Evolutionary conservation across 2,329 filamentous ascomycete species (phyloP), one percentile per base, ranked within the genome.

Genomic region (Phaeoacremonium minimum): DNA sequence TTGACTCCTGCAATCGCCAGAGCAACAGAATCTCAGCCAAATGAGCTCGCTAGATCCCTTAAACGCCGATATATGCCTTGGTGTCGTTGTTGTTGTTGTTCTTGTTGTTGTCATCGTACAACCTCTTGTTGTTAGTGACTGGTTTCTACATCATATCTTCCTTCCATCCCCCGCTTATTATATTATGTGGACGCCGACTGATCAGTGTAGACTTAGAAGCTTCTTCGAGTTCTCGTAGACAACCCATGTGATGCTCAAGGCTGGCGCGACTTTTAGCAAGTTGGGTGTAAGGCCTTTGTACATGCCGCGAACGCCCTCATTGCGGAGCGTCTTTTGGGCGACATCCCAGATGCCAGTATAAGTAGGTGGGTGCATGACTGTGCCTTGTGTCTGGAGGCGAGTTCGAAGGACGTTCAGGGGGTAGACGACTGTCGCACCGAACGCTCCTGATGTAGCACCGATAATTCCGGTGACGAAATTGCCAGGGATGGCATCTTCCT

Each of bases 231-330:
- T 93, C 65, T 95, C 89, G 56, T 95, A 95, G 42, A 93, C 85
- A 52, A 95, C 80, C 71, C 93, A 95, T 37, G 88, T 90, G 57
- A 98, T 97, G 51, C 89, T 95, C 36, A 98, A 83, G 18, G 93
- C 89, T 3, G 93, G 93, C 8, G 93, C 89, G 22, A 98, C 93
- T 69, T 98, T 98, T 50, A 98, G 72, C 28, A 98, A 69, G 57
- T 97, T 98, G 5, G 93, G 93, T 29, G 91, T 95, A 46, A 97
- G 70, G 2, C 93, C 93, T 63, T 94, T 95, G 72, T 95, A 98
- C 39, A 98, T 69, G 3, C 93, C 93, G 41, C 86, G 75, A 26
- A 86, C 58, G 2, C 93, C 93, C 63, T 98, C 93, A 33, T 84
- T 80, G 49, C 81, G 73, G 22, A 95, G 67, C 7, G 93, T 98